Base-by-base conservation (phyloP, 495 filamentous ascomycete species). In the Aspergillus cavernicola region DNA sequence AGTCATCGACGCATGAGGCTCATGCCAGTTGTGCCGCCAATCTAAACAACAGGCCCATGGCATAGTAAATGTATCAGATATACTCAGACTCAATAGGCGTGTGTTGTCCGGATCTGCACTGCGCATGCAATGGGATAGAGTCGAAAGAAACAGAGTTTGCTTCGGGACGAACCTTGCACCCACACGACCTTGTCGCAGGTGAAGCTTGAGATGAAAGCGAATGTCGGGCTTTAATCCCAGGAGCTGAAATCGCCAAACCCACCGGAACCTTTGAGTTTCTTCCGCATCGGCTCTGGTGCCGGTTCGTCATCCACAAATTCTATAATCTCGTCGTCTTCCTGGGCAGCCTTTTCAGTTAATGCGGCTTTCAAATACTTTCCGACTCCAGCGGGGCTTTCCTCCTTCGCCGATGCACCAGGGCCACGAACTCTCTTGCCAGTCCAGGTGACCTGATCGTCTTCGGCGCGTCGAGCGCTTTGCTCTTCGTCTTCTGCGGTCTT, bases 371-470 rank as follows among this genome's bases (percentile, higher is more conserved):
- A 65, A 65, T 97, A 97, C 66, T 90, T 95, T 9, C 89, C 92
- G 16, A 95, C 88, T 9, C 73, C 78, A 9, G 63, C 69, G 10
- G 69, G 71, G 1, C 66, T 73, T 19, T 66, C 66, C 15, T 65
- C 75, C 38, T 67, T 75, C 0, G 69, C 70, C 33, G 77, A 71
- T 10, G 83, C 82, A 40, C 82, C 81, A 28, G 62, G 28, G 9
- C 69, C 76, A 33, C 88, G 72, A 12, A 92, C 77, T 40, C 86
- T 72, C 67, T 97, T 97, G 3, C 92, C 93, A 29, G 89, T 93
- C 91, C 90, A 96, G 39, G 93, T 96, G 1, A 86, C 82, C 65
- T 78, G 79, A 55, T 97, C 92, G 57, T 97, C 93, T 59, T 97
- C 91, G 44, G 86, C 89, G 4, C 80, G 85, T 1, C 84, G 78